Evolutionary conservation across 83 land plant species (phyloP).

Genomic region (Picea engelmannii): DNA sequence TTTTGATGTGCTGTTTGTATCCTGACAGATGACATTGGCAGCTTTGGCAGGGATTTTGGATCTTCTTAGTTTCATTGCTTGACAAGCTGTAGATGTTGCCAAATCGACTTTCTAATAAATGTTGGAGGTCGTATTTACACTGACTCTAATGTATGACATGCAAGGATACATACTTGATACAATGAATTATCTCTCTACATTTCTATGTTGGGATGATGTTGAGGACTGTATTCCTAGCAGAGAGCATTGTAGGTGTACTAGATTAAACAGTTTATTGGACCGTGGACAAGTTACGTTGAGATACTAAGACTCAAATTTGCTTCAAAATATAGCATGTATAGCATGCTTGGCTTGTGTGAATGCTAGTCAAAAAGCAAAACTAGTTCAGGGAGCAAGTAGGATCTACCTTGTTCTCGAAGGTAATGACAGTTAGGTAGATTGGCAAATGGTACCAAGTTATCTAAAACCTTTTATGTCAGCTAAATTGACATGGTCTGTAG

Average conservation of each 20-base stretch:
- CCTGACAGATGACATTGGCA: background rate
- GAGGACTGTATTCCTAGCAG: background rate
- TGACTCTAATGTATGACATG: background rate
- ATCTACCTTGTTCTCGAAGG: background rate
- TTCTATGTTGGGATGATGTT: background rate
- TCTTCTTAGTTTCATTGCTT: background rate
- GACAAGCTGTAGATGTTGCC: constrained; percentile 1
- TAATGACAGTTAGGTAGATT: background rate
- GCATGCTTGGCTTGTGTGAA: background rate
- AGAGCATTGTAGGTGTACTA: background rate
- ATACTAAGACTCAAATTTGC: background rate
- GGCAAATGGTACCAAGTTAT: background rate
- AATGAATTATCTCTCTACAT: background rate
- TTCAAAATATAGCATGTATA: background rate
- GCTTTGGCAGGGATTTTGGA: background rate
- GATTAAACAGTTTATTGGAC: background rate
- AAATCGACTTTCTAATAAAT: background rate
- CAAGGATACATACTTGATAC: background rate
- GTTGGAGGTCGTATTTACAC: background rate
- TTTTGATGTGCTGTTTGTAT: constrained; percentile 2
- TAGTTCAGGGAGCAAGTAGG: background rate
- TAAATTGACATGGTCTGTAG: background rate
- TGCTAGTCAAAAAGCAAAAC: background rate
- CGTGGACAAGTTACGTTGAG: background rate
- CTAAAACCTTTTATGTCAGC: background rate